A percentile compares a stretch with the other conserved stretches of the same genome.
Evolutionary conservation across 805 yeast species (phyloP).

Genomic region (Myxozyma nipponensis): DNA sequence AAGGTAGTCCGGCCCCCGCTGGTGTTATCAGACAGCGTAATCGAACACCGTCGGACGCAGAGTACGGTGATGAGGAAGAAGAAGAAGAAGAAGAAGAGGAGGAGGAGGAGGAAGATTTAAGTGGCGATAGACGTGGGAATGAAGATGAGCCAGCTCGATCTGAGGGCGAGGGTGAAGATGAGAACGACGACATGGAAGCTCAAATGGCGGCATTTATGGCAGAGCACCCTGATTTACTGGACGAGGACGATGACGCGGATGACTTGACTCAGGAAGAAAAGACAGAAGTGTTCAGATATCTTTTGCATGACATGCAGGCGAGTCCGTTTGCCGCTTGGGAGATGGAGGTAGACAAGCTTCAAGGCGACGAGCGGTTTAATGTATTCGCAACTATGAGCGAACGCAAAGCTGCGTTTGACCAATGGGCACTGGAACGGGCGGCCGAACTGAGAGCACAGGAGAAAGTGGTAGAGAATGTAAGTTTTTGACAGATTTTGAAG

Average conservation of each 20-base stretch:
- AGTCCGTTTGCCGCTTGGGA: slow-evolving; percentile 52
- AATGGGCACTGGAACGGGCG: slow-evolving; percentile 41
- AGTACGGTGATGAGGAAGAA: slow-evolving; percentile 16
- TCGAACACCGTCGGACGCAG: slow-evolving; percentile 16
- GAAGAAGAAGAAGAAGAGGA: slow-evolving; percentile 18
- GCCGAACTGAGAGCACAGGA: slow-evolving; percentile 10
- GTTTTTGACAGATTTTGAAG: neutral
- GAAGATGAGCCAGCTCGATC: slow-evolving; percentile 27
- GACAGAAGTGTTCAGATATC: slow-evolving; percentile 35
- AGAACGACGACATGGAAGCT: slow-evolving; percentile 28
- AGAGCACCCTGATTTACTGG: slow-evolving; percentile 18
- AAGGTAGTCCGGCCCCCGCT: slow-evolving; percentile 1
- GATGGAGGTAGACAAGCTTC: slow-evolving; percentile 41
- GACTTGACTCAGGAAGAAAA: slow-evolving; percentile 29
- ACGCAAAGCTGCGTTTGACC: slow-evolving; percentile 44
- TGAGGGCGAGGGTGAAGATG: slow-evolving; percentile 29
- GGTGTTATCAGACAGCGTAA: slow-evolving; percentile 23
- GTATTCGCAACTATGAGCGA: slow-evolving; percentile 36
- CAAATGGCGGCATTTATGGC: slow-evolving; percentile 16
- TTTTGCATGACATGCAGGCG: slow-evolving; percentile 38
- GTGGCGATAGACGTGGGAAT: slow-evolving; percentile 30
- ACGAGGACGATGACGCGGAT: slow-evolving; percentile 24
- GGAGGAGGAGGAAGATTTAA: slow-evolving; percentile 29
- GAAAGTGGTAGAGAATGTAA: slow-evolving; percentile 10
- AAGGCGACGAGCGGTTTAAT: slow-evolving; percentile 44